These are phyloP conservation scores for Pichia eremophila DNA, from an alignment of 805 yeast genomes.

Conservation along the genomic window DNA sequence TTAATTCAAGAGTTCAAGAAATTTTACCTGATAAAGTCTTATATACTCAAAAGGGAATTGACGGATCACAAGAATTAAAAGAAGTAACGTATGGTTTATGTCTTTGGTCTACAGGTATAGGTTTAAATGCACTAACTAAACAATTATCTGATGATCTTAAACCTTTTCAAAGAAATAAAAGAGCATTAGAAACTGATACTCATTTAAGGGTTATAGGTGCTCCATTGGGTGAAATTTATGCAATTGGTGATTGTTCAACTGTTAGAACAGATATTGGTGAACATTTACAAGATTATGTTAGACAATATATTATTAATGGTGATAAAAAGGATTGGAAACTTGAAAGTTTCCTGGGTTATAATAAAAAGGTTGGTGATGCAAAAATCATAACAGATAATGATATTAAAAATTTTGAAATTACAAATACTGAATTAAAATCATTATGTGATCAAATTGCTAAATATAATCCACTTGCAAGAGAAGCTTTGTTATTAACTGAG, in stretches of 20 bases:
- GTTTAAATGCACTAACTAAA: slow-evolving; percentile 53
- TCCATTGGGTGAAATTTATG: slow-evolving; percentile 59
- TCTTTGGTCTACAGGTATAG: slow-evolving; percentile 71
- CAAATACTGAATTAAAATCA: slow-evolving; percentile 39
- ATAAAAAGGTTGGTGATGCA: not conserved
- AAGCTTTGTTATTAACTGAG: slow-evolving; percentile 42
- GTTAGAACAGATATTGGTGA: slow-evolving; percentile 54
- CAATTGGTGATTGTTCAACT: slow-evolving; percentile 56
- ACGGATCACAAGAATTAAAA: slow-evolving; percentile 33
- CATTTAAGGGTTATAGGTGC: slow-evolving; percentile 63
- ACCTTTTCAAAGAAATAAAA: slow-evolving; percentile 44
- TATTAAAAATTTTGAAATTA: slow-evolving; percentile 37
- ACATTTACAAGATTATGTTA: slow-evolving; percentile 86
- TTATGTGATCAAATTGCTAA: slow-evolving; percentile 38
- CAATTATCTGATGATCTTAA: slow-evolving; percentile 41
- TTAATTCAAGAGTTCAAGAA: slow-evolving; percentile 80
- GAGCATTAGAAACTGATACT: slow-evolving; percentile 73
- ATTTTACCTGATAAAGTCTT: slow-evolving; percentile 61
- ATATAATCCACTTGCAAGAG: slow-evolving; percentile 50
- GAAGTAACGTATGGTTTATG: slow-evolving; percentile 59
- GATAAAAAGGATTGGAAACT: slow-evolving; percentile 51
- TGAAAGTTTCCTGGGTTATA: slow-evolving; percentile 26
- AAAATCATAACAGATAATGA: slow-evolving; percentile 40
- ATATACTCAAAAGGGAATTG: slow-evolving; percentile 40
- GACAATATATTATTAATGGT: slow-evolving; percentile 82